These are phyloP conservation scores for Penicillium sp. DNA, from an alignment of 2,329 filamentous ascomycete species.

Conservation along the genomic window DNA sequence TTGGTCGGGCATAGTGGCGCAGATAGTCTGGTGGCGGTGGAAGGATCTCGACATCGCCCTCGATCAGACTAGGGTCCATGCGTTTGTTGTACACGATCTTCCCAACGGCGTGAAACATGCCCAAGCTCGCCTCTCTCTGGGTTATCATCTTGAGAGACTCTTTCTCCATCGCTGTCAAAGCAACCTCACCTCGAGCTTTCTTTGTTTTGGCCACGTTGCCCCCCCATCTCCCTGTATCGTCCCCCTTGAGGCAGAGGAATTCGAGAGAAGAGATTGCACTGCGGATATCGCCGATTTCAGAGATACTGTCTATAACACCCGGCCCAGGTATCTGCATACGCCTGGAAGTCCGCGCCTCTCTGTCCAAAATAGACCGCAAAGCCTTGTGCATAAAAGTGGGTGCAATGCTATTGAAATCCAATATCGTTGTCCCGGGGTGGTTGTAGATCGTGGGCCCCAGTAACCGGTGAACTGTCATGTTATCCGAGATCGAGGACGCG, in stretches of 20 bases:
- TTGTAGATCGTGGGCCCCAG: slow-evolving; percentile 82
- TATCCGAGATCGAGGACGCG: slow-evolving; percentile 79
- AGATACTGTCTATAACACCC: slow-evolving; percentile 71
- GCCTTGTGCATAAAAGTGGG: slow-evolving; percentile 82
- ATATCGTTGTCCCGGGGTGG: slow-evolving; percentile 72
- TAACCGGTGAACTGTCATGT: slow-evolving; percentile 86
- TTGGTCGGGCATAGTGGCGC: slow-evolving; percentile 56
- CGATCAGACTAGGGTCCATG: slow-evolving; percentile 48
- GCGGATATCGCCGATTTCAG: slow-evolving; percentile 85
- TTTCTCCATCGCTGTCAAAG: slow-evolving; percentile 70
- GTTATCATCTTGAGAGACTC: slow-evolving; percentile 78
- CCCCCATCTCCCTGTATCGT: slow-evolving; percentile 71
- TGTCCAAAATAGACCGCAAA: slow-evolving; percentile 74
- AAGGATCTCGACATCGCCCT: slow-evolving; percentile 39
- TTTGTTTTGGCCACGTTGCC: slow-evolving; percentile 69
- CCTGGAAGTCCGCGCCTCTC: slow-evolving; percentile 77
- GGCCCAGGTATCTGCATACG: slow-evolving; percentile 73
- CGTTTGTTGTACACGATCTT: slow-evolving; percentile 97
- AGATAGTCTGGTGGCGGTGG: slow-evolving; percentile 62
- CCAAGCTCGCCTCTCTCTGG: slow-evolving; percentile 82
- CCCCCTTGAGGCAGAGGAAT: slow-evolving; percentile 82
- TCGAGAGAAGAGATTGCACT: slow-evolving; percentile 90
- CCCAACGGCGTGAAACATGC: slow-evolving; percentile 93
- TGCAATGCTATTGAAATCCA: slow-evolving; percentile 93
- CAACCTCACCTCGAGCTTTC: slow-evolving; percentile 47